phyloP scores from a whole-genome alignment of 441 rosid genomes.

The Geranium incanum region DNA sequence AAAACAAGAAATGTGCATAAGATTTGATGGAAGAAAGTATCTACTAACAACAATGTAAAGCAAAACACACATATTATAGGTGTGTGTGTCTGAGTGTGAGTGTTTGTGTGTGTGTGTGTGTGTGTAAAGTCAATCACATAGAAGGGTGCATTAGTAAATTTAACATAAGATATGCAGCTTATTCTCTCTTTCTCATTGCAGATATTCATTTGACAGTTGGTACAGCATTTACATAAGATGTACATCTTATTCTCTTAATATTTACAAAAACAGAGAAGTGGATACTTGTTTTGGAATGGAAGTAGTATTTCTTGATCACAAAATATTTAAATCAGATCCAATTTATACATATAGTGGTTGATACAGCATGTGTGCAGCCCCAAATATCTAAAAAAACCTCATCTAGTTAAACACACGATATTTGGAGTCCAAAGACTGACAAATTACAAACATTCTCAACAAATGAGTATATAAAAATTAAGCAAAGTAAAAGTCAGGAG shows the following conservation, averaged over 20 bases:
- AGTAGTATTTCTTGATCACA: not conserved
- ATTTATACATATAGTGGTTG: not conserved
- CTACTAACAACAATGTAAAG: not conserved
- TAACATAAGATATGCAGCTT: too few species aligned
- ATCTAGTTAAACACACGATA: not conserved
- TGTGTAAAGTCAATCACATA: not conserved
- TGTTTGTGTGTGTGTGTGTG: not conserved
- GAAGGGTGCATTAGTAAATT: not conserved
- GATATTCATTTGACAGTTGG: too few species aligned
- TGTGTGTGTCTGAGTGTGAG: not conserved
- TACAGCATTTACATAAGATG: too few species aligned
- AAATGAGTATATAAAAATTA: not conserved
- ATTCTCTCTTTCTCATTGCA: not conserved
- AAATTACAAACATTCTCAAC: not conserved
- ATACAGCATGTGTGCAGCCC: not conserved
- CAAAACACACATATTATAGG: not conserved
- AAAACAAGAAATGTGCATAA: constrained; percentile 8
- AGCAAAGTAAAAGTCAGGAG: not conserved
- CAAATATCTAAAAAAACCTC: not conserved
- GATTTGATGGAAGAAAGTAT: constrained; percentile 12
- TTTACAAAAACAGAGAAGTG: too few species aligned
- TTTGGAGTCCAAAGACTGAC: not conserved
- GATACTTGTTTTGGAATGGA: not conserved
- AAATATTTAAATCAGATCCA: not conserved
- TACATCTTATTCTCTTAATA: too few species aligned